Evolutionary conservation across 2,329 filamentous ascomycete species (phyloP), one percentile per base, ranked within the genome.

Genomic region (Coccinonectria pachysandricola): DNA sequence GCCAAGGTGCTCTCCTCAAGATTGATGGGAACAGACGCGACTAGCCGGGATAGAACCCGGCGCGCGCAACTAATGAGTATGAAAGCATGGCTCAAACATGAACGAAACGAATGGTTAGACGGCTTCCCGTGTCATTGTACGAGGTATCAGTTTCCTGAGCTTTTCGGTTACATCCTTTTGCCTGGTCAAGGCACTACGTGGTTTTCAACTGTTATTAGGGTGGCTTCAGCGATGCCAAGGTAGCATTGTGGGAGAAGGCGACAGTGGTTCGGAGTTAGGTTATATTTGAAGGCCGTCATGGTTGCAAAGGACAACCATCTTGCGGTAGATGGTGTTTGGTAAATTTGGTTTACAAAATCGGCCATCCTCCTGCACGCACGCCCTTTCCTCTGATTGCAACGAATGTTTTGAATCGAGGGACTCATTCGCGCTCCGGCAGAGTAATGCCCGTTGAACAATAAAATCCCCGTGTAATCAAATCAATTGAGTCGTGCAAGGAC

Each of bases 111-210:
- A 23, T 34, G 24, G 26, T 19, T 27, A 35, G 6, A 27, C 23
- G 27, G 24, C 26, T 33, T 34, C 37, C 27, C 25, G 37, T 30
- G 32, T 35, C 17, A 19, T 43, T 36, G 35, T 42, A 43, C 36
- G 37, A 46, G 51, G 46, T 52, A 53, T 41, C 41, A 53, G 32
- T 26, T 37, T 38, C 24, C 35, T 36, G 31, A 37, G 24, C 35
- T 41, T 46, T 46, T 24, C 34, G 23, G n/a, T n/a, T n/a, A n/a
- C n/a, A n/a, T n/a, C n/a, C n/a, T n/a, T n/a, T 31, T 31, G 32
- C 32, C 31, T 31, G 16, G 13, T 12, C 26, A 19, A 23, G 34
- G 37, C 31, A 32, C 24, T 21, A 30, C 12, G 38, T 18, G 31
- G 18, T 27, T 29, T 42, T 30, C 20, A 24, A 23, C 26, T 19